Percentiles rank a stretch among this genome's conserved stretches.
Conservation (phyloP, 1,284 basidiomycete genomes). For the Cryptococcus wingfieldii region DNA sequence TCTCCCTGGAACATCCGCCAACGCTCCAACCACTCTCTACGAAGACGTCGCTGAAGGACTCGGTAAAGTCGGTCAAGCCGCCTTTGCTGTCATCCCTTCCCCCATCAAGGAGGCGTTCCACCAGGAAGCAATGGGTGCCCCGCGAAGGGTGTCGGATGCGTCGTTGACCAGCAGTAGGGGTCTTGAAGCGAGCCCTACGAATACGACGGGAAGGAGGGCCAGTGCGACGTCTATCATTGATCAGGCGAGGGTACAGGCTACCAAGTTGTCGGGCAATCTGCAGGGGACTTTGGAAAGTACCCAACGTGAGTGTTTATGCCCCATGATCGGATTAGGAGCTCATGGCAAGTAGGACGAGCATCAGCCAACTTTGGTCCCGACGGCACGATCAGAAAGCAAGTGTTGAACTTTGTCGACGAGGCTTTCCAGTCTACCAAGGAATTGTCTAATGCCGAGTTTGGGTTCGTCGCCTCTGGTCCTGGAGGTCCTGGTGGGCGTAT, state of each 20-base stretch:
- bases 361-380: slow-evolving; percentile 15
- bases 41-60: slow-evolving; percentile 36
- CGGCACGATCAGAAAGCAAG: slow-evolving; percentile 8
- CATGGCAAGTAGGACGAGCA: slow-evolving; percentile 9
- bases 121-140: no score
- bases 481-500: not conserved
- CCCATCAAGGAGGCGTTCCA: slow-evolving; percentile 30
- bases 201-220: slow-evolving; percentile 10
- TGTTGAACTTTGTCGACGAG: slow-evolving; percentile 3
- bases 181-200: not conserved
- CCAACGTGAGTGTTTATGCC: slow-evolving; percentile 7
- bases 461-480: not conserved
- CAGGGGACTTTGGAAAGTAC: slow-evolving; percentile 14
- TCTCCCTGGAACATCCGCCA: slow-evolving; percentile 21
- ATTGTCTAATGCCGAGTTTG: not conserved
- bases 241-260: slow-evolving; percentile 19
- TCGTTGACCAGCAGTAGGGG: slow-evolving; percentile 6
- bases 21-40: slow-evolving; percentile 30
- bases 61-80: slow-evolving; percentile 34
- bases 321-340: not conserved
- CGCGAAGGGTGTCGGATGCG: not conserved
- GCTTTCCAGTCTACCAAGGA: not conserved
- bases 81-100: slow-evolving; percentile 31
- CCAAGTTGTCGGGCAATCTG: slow-evolving; percentile 13
- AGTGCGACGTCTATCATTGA: slow-evolving; percentile 20